Evolutionary conservation across 768 basidiomycete species (phyloP).

Genomic region (Hemileccinum impolitum): DNA sequence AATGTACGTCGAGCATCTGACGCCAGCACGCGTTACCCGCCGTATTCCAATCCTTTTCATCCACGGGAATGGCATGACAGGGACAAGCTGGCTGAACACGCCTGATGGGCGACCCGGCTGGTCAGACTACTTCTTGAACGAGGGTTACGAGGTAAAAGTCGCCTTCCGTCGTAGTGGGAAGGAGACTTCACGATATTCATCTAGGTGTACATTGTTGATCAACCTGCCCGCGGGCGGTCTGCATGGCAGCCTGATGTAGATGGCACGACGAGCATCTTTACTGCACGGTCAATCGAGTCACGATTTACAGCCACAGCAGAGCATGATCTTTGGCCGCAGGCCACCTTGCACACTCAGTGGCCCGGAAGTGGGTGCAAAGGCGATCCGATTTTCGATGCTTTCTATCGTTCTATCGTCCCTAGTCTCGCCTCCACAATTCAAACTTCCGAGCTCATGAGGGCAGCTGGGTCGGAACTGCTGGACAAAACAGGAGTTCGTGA

Average conservation of each 20-base stretch:
- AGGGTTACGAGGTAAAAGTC: constrained; percentile 46
- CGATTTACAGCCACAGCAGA: constrained; percentile 41
- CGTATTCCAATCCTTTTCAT: constrained; percentile 45
- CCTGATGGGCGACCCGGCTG: constrained; percentile 54
- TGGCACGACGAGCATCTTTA: constrained; percentile 32
- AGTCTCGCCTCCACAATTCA: constrained; percentile 35
- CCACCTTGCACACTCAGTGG: constrained; percentile 48
- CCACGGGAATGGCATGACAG: constrained; percentile 52
- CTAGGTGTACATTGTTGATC: constrained; percentile 45
- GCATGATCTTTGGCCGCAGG: constrained; percentile 44
- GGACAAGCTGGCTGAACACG: constrained; percentile 50
- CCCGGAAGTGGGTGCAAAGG: constrained; percentile 48
- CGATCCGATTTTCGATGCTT: constrained; percentile 43
- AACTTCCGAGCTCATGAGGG: constrained; percentile 37
- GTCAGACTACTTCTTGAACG: constrained; percentile 51
- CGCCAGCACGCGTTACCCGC: constrained; percentile 36
- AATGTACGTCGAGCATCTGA: constrained; percentile 52
- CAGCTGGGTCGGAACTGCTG: constrained; percentile 41
- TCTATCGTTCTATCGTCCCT: constrained; percentile 44
- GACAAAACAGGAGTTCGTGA: constrained; percentile 47
- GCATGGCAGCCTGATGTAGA: constrained; percentile 40
- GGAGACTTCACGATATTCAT: neutral
- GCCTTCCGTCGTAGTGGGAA: neutral
- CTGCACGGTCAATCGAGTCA: constrained; percentile 35
- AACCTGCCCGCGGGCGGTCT: constrained; percentile 45